These are phyloP conservation scores for Kwoniella botswanensis DNA, from an alignment of 768 basidiomycete genomes.

Conservation along the genomic window DNA sequence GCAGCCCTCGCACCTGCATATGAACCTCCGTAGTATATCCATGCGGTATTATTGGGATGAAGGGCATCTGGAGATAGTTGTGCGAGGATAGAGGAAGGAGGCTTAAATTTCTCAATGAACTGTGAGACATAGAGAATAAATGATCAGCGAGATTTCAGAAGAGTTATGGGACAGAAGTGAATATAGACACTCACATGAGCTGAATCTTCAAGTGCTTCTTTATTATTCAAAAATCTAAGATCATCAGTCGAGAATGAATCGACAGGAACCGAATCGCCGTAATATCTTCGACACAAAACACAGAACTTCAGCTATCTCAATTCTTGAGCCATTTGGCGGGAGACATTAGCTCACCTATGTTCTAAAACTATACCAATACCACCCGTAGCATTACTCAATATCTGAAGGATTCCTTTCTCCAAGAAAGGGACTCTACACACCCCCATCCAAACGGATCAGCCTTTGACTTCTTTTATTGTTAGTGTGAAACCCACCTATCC, in stretches of 20 bases:
- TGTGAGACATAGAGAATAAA: slow-evolving; percentile 4
- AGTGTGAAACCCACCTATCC: slow-evolving; percentile 59
- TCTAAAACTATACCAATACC: slow-evolving; percentile 90
- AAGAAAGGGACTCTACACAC: slow-evolving; percentile 62
- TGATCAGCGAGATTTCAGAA: too few relatives aligned
- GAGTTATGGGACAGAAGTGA: too few relatives aligned
- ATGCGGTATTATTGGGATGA: slow-evolving; percentile 62
- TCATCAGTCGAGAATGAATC: slow-evolving; percentile 79
- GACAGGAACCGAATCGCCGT: slow-evolving; percentile 80
- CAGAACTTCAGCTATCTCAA: background rate
- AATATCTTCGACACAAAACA: slow-evolving; percentile 59
- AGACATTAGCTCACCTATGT: slow-evolving; percentile 68
- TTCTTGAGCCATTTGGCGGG: background rate
- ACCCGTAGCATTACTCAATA: slow-evolving; percentile 79
- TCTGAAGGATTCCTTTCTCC: slow-evolving; percentile 83
- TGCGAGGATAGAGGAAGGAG: slow-evolving; percentile 57
- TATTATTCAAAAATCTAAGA: slow-evolving; percentile 86
- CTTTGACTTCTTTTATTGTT: too few relatives aligned
- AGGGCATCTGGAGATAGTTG: slow-evolving; percentile 63
- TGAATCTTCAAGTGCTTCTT: slow-evolving; percentile 85
- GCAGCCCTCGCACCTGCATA: slow-evolving; percentile 94
- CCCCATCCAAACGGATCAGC: background rate
- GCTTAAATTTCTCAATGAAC: slow-evolving; percentile 82
- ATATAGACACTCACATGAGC: slow-evolving; percentile 63
- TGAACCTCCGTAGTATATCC: slow-evolving; percentile 81